These are phyloP conservation scores for Dactylorhiza incarnata DNA, from an alignment of 106 monocot genomes.

Conservation along the genomic window DNA sequence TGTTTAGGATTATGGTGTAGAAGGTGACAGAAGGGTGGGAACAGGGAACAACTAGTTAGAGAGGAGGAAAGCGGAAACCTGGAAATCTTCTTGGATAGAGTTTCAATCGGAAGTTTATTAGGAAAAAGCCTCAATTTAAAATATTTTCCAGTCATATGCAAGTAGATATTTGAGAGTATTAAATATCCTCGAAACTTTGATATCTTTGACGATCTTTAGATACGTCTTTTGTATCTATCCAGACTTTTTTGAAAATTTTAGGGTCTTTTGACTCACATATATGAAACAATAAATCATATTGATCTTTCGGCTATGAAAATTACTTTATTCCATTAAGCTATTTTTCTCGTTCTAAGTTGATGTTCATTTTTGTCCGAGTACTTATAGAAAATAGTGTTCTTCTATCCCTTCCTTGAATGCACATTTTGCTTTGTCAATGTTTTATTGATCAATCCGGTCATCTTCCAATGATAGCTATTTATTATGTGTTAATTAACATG, in stretches of 20 bases:
- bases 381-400: background rate
- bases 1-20: slow-evolving; percentile 1
- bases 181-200: background rate
- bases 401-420: background rate
- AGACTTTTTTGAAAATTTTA: background rate
- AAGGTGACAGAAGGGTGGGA: background rate
- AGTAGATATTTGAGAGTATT: background rate
- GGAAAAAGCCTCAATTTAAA: background rate
- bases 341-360: background rate
- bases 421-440: background rate
- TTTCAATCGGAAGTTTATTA: background rate
- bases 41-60: background rate
- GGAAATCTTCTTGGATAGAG: background rate
- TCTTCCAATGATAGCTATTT: slow-evolving; percentile 1
- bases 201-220: background rate
- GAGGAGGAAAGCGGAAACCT: background rate
- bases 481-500: background rate
- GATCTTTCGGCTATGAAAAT: background rate
- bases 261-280: background rate
- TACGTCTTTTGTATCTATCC: background rate
- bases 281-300: background rate
- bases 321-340: background rate
- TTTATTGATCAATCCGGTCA: background rate
- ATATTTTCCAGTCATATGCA: background rate
- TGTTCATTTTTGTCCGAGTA: background rate